Evolutionary conservation across 2,329 filamentous ascomycete species (phyloP).

Genomic region (Venturia effusa): DNA sequence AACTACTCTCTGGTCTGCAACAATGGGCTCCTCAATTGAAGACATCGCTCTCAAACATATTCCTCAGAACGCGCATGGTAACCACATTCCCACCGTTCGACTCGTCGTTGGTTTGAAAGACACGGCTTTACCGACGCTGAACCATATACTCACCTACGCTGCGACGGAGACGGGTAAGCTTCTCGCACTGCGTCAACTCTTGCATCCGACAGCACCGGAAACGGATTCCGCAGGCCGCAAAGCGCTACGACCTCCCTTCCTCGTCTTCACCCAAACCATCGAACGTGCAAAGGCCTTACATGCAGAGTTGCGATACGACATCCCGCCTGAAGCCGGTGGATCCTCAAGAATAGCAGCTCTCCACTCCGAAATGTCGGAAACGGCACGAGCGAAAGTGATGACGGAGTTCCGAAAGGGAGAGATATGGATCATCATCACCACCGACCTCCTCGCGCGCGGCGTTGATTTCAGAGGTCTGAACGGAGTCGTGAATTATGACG

Average conservation of each 20-base stretch:
- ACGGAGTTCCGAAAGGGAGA: slow-evolving; percentile 81
- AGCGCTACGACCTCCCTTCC: slow-evolving; percentile 70
- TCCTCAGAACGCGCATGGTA: slow-evolving; percentile 21
- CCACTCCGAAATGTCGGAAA: slow-evolving; percentile 74
- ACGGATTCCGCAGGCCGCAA: slow-evolving; percentile 24
- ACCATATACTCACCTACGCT: slow-evolving; percentile 80
- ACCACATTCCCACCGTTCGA: slow-evolving; percentile 45
- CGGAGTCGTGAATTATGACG: slow-evolving; percentile 94
- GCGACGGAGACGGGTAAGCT: slow-evolving; percentile 91
- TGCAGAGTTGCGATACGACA: slow-evolving; percentile 87
- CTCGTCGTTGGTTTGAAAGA: slow-evolving; percentile 95
- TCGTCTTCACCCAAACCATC: slow-evolving; percentile 95
- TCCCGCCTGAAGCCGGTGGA: slow-evolving; percentile 77
- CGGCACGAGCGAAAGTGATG: slow-evolving; percentile 70
- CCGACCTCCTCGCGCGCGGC: slow-evolving; percentile 81
- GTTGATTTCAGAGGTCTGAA: slow-evolving; percentile 94
- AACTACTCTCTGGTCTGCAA: slow-evolving; percentile 87
- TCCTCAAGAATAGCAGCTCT: slow-evolving; percentile 77
- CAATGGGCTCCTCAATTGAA: slow-evolving; percentile 91
- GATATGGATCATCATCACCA: slow-evolving; percentile 94
- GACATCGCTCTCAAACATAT: slow-evolving; percentile 45
- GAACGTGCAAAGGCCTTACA: slow-evolving; percentile 78
- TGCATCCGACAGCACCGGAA: slow-evolving; percentile 59
- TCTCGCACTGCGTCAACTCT: slow-evolving; percentile 76
- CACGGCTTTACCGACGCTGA: slow-evolving; percentile 83